A percentile compares a stretch with the other conserved stretches of the same genome.
phyloP scores from a whole-genome alignment of 352 stramenopile genomes.

The Globisporangium polare region DNA sequence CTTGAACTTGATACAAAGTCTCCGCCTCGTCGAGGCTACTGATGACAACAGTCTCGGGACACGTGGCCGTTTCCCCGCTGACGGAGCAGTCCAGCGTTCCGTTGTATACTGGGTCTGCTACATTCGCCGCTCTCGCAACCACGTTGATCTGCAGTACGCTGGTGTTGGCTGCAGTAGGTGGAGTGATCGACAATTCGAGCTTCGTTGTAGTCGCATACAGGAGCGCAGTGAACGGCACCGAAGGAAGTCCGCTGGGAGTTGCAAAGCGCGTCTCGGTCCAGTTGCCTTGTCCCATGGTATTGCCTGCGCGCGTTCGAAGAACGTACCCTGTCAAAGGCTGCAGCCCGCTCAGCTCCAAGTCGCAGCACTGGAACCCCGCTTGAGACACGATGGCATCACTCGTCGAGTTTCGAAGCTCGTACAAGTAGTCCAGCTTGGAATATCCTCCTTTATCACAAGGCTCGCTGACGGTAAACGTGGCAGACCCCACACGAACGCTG shows the following conservation, averaged over 20 bases:
- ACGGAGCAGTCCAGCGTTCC: slow-evolving; percentile 8
- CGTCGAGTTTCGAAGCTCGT: slow-evolving; percentile 9
- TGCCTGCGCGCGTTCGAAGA: slow-evolving; percentile 20
- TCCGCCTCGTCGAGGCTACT: slow-evolving; percentile 2
- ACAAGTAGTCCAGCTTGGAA: neutral
- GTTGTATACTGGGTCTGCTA: slow-evolving; percentile 8
- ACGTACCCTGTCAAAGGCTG: slow-evolving; percentile 21
- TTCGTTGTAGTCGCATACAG: slow-evolving; percentile 21
- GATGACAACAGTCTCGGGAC: slow-evolving; percentile 19
- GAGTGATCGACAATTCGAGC: slow-evolving; percentile 22
- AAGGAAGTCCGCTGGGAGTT: slow-evolving; percentile 27
- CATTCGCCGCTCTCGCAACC: neutral
- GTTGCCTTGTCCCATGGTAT: slow-evolving; percentile 15
- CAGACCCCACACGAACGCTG: slow-evolving; percentile 11
- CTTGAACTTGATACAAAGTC: slow-evolving; percentile 18
- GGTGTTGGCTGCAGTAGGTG: slow-evolving; percentile 16
- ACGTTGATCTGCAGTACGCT: slow-evolving; percentile 17
- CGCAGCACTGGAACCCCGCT: slow-evolving; percentile 18
- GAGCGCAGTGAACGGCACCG: slow-evolving; percentile 16
- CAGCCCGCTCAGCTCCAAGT: slow-evolving; percentile 16
- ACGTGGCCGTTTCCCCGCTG: slow-evolving; percentile 12
- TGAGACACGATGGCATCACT: neutral
- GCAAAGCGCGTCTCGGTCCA: slow-evolving; percentile 26
- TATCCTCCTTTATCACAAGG: slow-evolving; percentile 35
- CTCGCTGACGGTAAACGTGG: slow-evolving; percentile 15